phyloP scores from a whole-genome alignment of 2,329 filamentous ascomycete species.

The Penicillium sumatraense region DNA sequence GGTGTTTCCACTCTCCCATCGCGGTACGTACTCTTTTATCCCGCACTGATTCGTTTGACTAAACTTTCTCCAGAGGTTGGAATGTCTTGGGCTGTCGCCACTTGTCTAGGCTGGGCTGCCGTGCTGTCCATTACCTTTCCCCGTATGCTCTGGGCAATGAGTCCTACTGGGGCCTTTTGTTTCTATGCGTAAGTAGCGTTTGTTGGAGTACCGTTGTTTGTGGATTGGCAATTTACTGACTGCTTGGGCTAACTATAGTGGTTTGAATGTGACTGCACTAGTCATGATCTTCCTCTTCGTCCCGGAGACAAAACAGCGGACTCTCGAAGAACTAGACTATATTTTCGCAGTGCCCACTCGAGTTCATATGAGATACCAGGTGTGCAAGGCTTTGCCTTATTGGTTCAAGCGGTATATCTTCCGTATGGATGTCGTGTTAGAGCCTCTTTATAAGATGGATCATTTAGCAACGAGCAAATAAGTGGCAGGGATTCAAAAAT shows the following conservation, averaged over 20 bases:
- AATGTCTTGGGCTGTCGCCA: slow-evolving; percentile 51
- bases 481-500: not conserved
- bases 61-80: slow-evolving; percentile 48
- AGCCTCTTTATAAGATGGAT: slow-evolving; percentile 59
- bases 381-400: slow-evolving; percentile 62
- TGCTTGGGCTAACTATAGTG: slow-evolving; percentile 39
- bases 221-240: slow-evolving; percentile 3
- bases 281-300: slow-evolving; percentile 67
- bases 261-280: slow-evolving; percentile 64
- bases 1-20: slow-evolving; percentile 60
- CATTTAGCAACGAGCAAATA: not conserved
- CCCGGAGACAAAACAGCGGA: slow-evolving; percentile 61
- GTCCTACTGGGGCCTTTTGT: slow-evolving; percentile 60
- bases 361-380: slow-evolving; percentile 62
- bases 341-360: slow-evolving; percentile 63
- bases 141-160: slow-evolving; percentile 53
- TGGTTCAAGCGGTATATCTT: slow-evolving; percentile 65
- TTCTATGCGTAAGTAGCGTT: slow-evolving; percentile 56
- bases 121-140: slow-evolving; percentile 58
- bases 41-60: slow-evolving; percentile 11
- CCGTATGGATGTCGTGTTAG: slow-evolving; percentile 51
- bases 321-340: slow-evolving; percentile 61
- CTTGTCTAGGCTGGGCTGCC: slow-evolving; percentile 54
- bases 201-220: not conserved
- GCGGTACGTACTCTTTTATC: slow-evolving; percentile 39